These are phyloP conservation scores for Carex parvula DNA, from an alignment of 176 grass and related monocot genomes.

Conservation along the genomic window DNA sequence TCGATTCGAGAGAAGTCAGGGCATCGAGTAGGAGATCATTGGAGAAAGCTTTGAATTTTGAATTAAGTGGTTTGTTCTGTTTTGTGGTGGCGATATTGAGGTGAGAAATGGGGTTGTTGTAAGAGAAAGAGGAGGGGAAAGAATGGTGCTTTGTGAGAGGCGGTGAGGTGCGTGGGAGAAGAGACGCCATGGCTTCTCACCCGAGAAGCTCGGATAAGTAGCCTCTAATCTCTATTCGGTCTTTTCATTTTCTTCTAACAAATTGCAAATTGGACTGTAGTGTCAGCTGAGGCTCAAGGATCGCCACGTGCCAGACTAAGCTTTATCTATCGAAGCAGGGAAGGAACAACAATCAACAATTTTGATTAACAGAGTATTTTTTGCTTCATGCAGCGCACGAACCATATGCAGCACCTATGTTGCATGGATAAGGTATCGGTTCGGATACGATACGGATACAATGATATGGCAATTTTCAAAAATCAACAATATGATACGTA, in stretches of 20 bases:
- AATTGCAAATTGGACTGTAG: background rate
- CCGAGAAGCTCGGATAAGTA: slow-evolving; percentile 18
- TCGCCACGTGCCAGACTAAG: background rate
- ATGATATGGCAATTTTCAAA: too few species aligned
- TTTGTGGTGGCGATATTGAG: background rate
- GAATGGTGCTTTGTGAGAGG: slow-evolving; percentile 18
- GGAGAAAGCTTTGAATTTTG: background rate
- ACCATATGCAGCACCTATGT: too few species aligned
- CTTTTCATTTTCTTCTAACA: background rate
- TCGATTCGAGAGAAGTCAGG: slow-evolving; percentile 11
- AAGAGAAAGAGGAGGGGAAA: slow-evolving; percentile 1
- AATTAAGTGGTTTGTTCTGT: background rate
- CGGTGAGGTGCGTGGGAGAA: slow-evolving; percentile 29
- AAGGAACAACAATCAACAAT: too few species aligned
- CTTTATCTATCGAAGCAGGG: background rate
- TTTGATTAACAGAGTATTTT: too few species aligned
- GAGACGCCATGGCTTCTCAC: slow-evolving; percentile 34
- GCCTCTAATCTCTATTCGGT: slow-evolving; percentile 7
- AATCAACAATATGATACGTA: too few species aligned
- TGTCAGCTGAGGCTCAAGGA: slow-evolving; percentile 7
- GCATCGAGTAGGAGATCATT: background rate
- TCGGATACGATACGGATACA: too few species aligned
- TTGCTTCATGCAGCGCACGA: too few species aligned
- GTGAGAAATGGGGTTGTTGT: background rate
- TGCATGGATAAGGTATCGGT: too few species aligned